Conservation (phyloP, 192 early-diverging fungal genomes). For the Coemansia sp. region DNA sequence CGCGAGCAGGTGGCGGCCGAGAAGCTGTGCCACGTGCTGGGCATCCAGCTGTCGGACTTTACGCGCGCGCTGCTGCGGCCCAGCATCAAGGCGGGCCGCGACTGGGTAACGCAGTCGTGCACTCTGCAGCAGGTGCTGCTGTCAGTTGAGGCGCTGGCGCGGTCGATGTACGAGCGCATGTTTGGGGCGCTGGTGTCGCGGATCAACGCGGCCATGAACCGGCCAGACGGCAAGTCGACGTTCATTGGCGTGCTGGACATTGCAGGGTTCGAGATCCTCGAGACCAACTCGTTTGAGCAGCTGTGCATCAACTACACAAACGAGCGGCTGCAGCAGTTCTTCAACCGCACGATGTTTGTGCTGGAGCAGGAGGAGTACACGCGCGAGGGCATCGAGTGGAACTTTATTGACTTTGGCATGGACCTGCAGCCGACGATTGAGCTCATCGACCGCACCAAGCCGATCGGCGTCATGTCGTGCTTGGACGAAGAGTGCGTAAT, state of each 20-base stretch:
- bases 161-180: conserved; percentile 93
- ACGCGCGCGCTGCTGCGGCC: conserved; percentile 84
- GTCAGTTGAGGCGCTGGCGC: conserved; percentile 87
- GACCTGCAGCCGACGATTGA: conserved; percentile 98
- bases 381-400: conserved; percentile 96
- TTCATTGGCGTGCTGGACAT: conserved; percentile 99
- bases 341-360: conserved; percentile 99
- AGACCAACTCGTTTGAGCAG: conserved; percentile 98
- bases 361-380: conserved; percentile 98
- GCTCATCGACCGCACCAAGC: conserved; percentile 96
- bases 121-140: conserved; percentile 83
- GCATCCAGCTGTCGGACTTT: conserved; percentile 85
- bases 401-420: conserved; percentile 96
- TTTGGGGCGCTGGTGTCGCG: conserved; percentile 87
- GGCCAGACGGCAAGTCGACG: conserved; percentile 66
- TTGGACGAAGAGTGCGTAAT: conserved; percentile 99
- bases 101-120: conserved; percentile 92
- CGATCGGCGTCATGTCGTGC: conserved; percentile 93
- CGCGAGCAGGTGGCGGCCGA: conserved; percentile 72
- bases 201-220: conserved; percentile 73
- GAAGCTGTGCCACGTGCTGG: conserved; percentile 92
- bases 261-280: conserved; percentile 99
- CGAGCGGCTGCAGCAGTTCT: conserved; percentile 98
- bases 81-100: conserved; percentile 89
- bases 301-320: conserved; percentile 99